phyloP scores from a whole-genome alignment of 2,329 filamentous ascomycete genomes.

The Teratosphaeriaceae sp. region DNA sequence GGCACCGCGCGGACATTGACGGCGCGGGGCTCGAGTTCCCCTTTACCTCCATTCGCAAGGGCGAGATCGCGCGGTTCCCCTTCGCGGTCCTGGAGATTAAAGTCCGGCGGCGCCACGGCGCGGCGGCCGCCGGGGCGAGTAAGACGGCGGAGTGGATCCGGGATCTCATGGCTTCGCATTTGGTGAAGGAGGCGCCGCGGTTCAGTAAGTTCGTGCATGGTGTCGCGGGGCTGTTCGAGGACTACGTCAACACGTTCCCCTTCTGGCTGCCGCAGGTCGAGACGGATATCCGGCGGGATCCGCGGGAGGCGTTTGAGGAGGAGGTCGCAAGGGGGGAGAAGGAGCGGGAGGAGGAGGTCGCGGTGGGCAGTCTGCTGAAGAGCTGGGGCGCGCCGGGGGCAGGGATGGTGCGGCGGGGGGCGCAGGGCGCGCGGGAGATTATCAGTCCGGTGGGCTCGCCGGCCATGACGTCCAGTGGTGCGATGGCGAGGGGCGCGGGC shows the following conservation, averaged over 20 bases:
- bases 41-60: constrained; percentile 79
- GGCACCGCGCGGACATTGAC: constrained; percentile 91
- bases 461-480: constrained; percentile 51
- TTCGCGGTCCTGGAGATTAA: constrained; percentile 92
- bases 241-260: constrained; percentile 90
- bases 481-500: constrained; percentile 22
- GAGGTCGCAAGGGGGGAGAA: constrained; percentile 80
- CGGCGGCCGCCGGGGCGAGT: constrained; percentile 20
- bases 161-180: constrained; percentile 85
- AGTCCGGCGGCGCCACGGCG: too few relatives aligned
- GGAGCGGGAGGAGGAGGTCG: constrained; percentile 77
- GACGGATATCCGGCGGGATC: constrained; percentile 88
- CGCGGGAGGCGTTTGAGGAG: constrained; percentile 81
- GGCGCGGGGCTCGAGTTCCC: constrained; percentile 75
- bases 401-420: constrained; percentile 3
- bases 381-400: too few relatives aligned
- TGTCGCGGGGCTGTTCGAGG: constrained; percentile 81
- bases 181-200: constrained; percentile 79
- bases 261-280: constrained; percentile 94
- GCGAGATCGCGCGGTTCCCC: constrained; percentile 85
- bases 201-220: constrained; percentile 98
- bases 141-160: constrained; percentile 80
- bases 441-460: constrained; percentile 65
- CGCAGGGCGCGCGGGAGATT: constrained; percentile 48
- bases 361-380: constrained; percentile 75